Evolutionary conservation across 805 yeast genomes (phyloP).

Genomic region (Pichia paraexigua): DNA sequence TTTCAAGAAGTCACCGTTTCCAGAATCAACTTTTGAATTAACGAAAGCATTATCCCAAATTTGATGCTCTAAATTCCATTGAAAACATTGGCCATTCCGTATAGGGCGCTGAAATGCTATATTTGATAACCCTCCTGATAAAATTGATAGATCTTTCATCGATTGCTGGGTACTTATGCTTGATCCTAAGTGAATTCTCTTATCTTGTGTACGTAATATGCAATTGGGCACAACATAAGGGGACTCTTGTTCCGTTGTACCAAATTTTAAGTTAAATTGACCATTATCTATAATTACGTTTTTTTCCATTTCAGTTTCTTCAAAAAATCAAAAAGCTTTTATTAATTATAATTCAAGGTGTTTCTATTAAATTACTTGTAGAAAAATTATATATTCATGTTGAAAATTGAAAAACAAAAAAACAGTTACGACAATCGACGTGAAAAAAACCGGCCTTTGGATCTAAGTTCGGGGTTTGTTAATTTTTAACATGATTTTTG

Average conservation of each 20-base stretch:
- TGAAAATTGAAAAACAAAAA: not conserved
- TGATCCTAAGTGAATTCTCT: constrained; percentile 64
- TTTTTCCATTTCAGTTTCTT: not conserved
- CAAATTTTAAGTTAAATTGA: constrained; percentile 70
- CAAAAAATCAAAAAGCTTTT: not conserved
- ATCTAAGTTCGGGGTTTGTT: not conserved
- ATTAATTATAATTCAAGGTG: too few species aligned
- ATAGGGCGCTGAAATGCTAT: constrained; percentile 71
- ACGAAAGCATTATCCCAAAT: constrained; percentile 79
- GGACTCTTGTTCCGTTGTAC: constrained; percentile 33
- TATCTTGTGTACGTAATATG: constrained; percentile 67
- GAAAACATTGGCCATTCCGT: constrained; percentile 80
- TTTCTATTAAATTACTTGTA: too few species aligned
- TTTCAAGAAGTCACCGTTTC: constrained; percentile 31
- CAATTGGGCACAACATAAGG: constrained; percentile 60
- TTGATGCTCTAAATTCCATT: constrained; percentile 85
- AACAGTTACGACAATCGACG: not conserved
- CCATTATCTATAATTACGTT: constrained; percentile 81
- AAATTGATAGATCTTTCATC: constrained; percentile 46
- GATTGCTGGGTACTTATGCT: constrained; percentile 30
- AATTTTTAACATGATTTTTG: too few species aligned
- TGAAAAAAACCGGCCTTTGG: too few species aligned
- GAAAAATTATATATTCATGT: not conserved
- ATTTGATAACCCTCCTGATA: constrained; percentile 36
- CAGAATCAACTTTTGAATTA: constrained; percentile 28